phyloP scores from a whole-genome alignment of 1,284 basidiomycete genomes.

The Ustilago tritici region DNA sequence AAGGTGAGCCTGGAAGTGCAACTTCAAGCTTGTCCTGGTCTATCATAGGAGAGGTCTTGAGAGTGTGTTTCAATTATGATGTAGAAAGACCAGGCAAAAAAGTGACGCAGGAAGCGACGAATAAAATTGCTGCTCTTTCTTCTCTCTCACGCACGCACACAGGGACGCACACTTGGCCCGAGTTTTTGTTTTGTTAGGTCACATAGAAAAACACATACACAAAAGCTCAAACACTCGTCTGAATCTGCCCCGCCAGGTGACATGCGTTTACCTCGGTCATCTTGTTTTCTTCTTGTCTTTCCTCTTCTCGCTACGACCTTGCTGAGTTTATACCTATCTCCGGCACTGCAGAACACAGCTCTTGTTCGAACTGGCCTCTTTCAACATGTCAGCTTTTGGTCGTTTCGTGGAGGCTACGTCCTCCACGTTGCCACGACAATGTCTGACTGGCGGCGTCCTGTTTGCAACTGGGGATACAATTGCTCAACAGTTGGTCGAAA shows the following conservation, averaged over 20 bases:
- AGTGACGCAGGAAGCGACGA: background rate
- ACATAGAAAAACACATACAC: background rate
- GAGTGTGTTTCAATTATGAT: background rate
- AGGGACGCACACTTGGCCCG: background rate
- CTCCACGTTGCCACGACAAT: slow-evolving; percentile 59
- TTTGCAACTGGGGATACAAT: slow-evolving; percentile 63
- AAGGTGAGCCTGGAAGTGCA: no score
- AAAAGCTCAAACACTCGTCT: no score
- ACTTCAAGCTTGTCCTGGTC: background rate
- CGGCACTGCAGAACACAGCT: no score
- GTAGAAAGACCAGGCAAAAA: background rate
- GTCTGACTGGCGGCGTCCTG: slow-evolving; percentile 52
- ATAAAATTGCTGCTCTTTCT: background rate
- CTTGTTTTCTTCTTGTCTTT: background rate
- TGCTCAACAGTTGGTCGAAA: slow-evolving; percentile 61
- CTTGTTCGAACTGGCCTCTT: no score
- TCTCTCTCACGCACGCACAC: background rate
- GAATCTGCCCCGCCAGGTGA: background rate
- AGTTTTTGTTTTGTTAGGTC: background rate
- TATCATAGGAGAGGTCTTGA: background rate
- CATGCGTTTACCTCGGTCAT: background rate
- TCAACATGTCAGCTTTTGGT: slow-evolving; percentile 43
- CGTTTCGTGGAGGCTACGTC: slow-evolving; percentile 56
- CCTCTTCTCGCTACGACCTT: background rate
- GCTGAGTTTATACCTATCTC: no score